phyloP scores from a whole-genome alignment of 2,329 filamentous ascomycete genomes.

The Trichoderma harzianum region DNA sequence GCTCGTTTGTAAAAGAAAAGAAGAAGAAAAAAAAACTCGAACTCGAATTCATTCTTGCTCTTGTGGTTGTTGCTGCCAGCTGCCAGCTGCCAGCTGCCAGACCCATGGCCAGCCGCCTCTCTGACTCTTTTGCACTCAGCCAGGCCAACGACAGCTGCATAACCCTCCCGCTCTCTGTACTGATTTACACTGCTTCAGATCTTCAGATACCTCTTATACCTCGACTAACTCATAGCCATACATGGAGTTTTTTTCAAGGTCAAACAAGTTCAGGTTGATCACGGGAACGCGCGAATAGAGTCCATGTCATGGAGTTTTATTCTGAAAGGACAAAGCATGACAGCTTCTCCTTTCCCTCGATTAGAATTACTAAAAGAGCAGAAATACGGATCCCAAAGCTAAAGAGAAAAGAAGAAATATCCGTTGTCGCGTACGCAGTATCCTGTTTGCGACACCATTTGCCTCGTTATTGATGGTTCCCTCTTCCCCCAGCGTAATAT shows the following conservation, averaged over 20 bases:
- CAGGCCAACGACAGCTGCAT: background rate
- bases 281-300: background rate
- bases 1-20: background rate
- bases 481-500: background rate
- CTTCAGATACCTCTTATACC: background rate
- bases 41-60: background rate
- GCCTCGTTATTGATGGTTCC: background rate
- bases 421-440: constrained; percentile 2
- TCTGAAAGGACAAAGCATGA: background rate
- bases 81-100: background rate
- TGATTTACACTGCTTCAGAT: background rate
- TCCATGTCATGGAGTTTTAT: background rate
- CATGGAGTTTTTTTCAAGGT: background rate
- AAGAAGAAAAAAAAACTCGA: no score
- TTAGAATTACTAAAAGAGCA: constrained; percentile 11
- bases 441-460: constrained; percentile 3
- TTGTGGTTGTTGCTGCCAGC: background rate
- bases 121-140: no score
- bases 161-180: background rate
- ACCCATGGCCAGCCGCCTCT: background rate
- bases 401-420: background rate
- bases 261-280: background rate
- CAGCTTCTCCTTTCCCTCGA: background rate
- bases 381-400: background rate
- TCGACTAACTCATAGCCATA: background rate